Percentiles rank a stretch among this genome's conserved stretches.
These are phyloP conservation scores for Schoenoplectus triqueter DNA, from an alignment of 202 grass and related monocot genomes.

Conservation along the genomic window DNA sequence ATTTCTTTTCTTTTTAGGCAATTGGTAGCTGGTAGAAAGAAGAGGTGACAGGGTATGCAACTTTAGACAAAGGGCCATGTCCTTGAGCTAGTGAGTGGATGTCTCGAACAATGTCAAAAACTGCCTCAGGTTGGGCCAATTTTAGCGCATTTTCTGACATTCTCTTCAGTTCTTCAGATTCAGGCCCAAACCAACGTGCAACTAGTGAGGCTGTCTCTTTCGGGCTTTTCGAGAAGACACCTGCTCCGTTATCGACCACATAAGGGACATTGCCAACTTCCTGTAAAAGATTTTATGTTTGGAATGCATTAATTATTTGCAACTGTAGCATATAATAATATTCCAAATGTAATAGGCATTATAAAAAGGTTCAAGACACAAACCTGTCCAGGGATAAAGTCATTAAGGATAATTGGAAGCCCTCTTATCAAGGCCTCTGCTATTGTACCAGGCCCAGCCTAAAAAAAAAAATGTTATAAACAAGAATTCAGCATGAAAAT, in stretches of 20 bases:
- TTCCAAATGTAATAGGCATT: neutral
- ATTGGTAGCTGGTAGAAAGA: constrained; percentile 65
- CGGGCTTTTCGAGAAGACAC: constrained; percentile 84
- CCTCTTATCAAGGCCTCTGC: constrained; percentile 96
- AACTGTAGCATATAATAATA: neutral
- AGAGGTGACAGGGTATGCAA: constrained; percentile 65
- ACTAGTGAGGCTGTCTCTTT: constrained; percentile 74
- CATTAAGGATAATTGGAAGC: constrained; percentile 90
- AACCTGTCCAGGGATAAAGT: constrained; percentile 97
- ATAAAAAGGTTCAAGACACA: constrained; percentile 8
- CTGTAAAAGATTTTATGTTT: constrained; percentile 42
- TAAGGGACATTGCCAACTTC: constrained; percentile 95
- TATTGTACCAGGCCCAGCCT: constrained; percentile 92
- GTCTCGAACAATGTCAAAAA: constrained; percentile 84
- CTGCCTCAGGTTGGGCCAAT: constrained; percentile 78
- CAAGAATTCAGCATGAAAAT: neutral
- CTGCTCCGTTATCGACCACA: constrained; percentile 86
- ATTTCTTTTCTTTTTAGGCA: neutral
- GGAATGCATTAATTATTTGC: constrained; percentile 3
- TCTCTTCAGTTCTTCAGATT: constrained; percentile 61
- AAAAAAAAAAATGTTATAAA: constrained; percentile 33
- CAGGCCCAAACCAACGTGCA: constrained; percentile 69
- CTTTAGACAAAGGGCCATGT: constrained; percentile 68
- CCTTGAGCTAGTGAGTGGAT: constrained; percentile 65
- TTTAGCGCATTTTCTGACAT: constrained; percentile 91